Evolutionary conservation across 768 basidiomycete species (phyloP), one percentile per base, ranked within the genome.

Genomic region (Kwoniella dejecticola): DNA sequence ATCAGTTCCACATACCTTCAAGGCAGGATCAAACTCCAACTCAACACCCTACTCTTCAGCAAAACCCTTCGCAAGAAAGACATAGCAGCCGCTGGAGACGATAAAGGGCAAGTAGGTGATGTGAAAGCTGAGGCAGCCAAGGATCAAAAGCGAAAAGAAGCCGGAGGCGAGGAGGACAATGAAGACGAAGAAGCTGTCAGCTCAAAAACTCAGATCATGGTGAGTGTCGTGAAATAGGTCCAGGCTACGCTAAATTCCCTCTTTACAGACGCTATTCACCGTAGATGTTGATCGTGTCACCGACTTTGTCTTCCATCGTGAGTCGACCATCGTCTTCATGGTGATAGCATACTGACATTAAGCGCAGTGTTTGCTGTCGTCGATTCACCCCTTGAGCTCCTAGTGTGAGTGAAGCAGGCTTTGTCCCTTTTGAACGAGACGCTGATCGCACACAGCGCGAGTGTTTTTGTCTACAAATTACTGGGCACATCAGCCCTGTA

Each of bases 251-350:
- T 26, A 21, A 13, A 26, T 13, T n/a, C 21, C 46, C 15, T 19
- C 21, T 11, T 27, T n/a, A 5, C 23, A 74, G 72, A 94, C 90
- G 2, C 84, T 95, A 27, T 93, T 95, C 89, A 94, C 92, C 5
- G 92, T 91, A 4, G 92, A 96, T 67, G 90, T 93, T 27, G 91
- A 94, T 76, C 84, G 92, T 56, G 87, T 94, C 63, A 86, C 88
- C 76, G 90, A 94, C 52, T 90, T 94, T 71, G 74, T 75, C 24
- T 77, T 72, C 57, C 76, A 79, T 52, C 53, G 70, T 72, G 50
- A 62, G 70, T 64, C 29, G 8, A 24, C 15, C 33, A 36, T 42
- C 2, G 3, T 21, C 8, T 6, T 10, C 1, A 15, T n/a, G 11
- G 4, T 17, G 5, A 21, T 24, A 19, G 1, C 5, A 8, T 8